phyloP scores from a whole-genome alignment of 148 eudicot genomes.

The Salicornia ramosissima region DNA sequence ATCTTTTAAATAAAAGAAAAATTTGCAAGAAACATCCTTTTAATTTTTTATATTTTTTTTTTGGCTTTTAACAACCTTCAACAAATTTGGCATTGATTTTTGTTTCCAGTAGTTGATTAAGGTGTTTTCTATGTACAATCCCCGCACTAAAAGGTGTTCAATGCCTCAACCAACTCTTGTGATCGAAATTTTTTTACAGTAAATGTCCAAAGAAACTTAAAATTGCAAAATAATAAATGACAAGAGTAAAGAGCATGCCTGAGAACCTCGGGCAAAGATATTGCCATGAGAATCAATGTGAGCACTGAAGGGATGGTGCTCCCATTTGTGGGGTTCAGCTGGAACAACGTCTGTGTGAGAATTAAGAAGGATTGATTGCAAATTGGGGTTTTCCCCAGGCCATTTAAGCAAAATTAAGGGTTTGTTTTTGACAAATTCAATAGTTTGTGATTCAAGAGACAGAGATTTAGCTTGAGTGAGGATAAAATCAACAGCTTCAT shows the following conservation, averaged over 20 bases:
- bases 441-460: conserved; percentile 47
- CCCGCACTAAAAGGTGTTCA: too few species aligned
- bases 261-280: conserved; percentile 80
- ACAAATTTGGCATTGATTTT: too few species aligned
- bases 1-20: too few species aligned
- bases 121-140: too few species aligned
- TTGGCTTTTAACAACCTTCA: too few species aligned
- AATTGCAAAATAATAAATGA: not conserved
- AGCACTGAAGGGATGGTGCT: conserved; percentile 62
- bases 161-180: too few species aligned
- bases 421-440: conserved; percentile 60
- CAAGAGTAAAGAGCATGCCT: conserved; percentile 21
- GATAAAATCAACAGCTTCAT: conserved; percentile 67
- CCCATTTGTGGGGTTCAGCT: conserved; percentile 65
- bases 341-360: conserved; percentile 96
- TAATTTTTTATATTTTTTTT: too few species aligned
- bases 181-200: too few species aligned
- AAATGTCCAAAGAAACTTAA: too few species aligned
- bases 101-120: too few species aligned
- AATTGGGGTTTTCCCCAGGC: conserved; percentile 53
- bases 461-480: conserved; percentile 55
- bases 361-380: conserved; percentile 60
- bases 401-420: conserved; percentile 74
- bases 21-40: too few species aligned
- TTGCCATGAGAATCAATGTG: conserved; percentile 41